Evolutionary conservation across 1,284 basidiomycete species (phyloP).

Genomic region (Cryptococcus sp.): DNA sequence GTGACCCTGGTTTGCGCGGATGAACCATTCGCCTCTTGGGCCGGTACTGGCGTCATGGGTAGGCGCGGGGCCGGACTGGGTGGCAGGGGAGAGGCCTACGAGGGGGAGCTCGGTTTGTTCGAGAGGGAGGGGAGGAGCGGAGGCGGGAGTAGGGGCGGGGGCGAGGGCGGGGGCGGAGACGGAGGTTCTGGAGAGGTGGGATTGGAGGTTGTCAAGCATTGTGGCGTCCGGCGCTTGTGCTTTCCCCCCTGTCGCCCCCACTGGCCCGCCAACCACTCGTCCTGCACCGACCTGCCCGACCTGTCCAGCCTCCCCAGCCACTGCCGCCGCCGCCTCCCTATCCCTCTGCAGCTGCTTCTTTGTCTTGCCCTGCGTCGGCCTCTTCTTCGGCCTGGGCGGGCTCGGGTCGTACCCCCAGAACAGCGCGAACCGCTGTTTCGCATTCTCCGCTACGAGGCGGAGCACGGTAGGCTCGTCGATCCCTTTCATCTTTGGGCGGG

Average conservation of each 20-base stretch:
- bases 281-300: no score
- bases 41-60: background rate
- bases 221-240: slow-evolving; percentile 21
- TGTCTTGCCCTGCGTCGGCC: slow-evolving; percentile 18
- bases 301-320: background rate
- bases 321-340: background rate
- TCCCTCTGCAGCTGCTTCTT: slow-evolving; percentile 19
- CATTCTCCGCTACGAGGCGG: slow-evolving; percentile 68
- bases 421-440: slow-evolving; percentile 74
- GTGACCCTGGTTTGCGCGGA: slow-evolving; percentile 92
- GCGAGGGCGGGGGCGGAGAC: background rate
- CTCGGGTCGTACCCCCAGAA: slow-evolving; percentile 57
- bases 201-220: slow-evolving; percentile 18
- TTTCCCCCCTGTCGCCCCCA: background rate
- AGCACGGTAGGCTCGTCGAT: slow-evolving; percentile 62
- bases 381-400: slow-evolving; percentile 36
- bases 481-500: slow-evolving; percentile 56
- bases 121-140: slow-evolving; percentile 1
- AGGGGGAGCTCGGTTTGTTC: slow-evolving; percentile 31
- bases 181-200: slow-evolving; percentile 10
- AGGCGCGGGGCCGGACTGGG: background rate
- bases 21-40: slow-evolving; percentile 62
- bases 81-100: slow-evolving; percentile 18
- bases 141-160: no score
- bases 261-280: background rate